A percentile compares a stretch with the other conserved stretches of the same genome.
Conservation (phyloP, 352 stramenopile genomes). For the Globisporangium spinosum region DNA sequence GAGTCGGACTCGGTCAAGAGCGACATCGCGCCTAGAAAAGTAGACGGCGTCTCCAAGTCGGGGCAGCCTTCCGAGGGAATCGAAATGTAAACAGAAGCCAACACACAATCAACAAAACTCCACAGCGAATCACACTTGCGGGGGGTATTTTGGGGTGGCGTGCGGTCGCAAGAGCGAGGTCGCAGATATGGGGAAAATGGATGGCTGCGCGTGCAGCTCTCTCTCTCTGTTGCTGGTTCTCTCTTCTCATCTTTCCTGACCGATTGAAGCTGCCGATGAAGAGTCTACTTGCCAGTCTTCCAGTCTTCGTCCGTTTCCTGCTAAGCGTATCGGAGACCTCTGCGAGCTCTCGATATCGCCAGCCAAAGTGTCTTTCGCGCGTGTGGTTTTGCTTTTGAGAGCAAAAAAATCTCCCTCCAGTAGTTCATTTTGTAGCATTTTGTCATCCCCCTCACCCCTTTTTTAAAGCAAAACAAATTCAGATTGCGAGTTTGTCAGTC, state of each 20-base stretch:
- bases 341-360: no score
- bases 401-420: neutral
- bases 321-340: neutral
- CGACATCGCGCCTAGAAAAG: slow-evolving; percentile 69
- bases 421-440: slow-evolving; percentile 1
- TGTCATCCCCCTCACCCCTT: neutral
- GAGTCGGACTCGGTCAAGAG: slow-evolving; percentile 75
- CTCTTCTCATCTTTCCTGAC: neutral
- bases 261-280: neutral
- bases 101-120: slow-evolving; percentile 7
- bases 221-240: neutral
- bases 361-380: neutral
- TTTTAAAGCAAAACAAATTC: slow-evolving; percentile 2
- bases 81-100: slow-evolving; percentile 50
- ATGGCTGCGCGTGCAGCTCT: neutral
- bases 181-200: neutral
- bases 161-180: neutral
- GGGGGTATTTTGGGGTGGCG: neutral
- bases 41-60: slow-evolving; percentile 46
- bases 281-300: neutral
- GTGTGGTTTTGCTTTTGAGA: neutral
- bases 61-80: slow-evolving; percentile 61
- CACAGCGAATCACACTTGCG: neutral
- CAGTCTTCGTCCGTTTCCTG: neutral
- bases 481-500: neutral